Evolutionary conservation across 176 grass and related monocot species (phyloP), one percentile per base, ranked within the genome.

Genomic region (Tillandsia fasciculata): DNA sequence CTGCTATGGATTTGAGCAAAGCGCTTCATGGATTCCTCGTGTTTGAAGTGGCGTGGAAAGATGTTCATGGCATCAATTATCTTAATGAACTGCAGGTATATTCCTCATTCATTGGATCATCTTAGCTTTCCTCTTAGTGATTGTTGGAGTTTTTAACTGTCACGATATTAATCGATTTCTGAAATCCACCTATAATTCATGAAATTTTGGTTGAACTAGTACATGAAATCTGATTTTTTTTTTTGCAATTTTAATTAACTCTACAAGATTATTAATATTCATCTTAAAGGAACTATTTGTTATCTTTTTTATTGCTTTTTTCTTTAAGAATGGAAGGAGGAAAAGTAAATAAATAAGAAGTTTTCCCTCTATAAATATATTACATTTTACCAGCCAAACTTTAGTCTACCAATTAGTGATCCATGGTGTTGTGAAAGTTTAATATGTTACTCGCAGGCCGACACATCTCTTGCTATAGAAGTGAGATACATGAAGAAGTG

Each of bases 41-140:
- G 58, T 96, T 96, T 76, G 86, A 96, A 77, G 81, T 96, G 70
- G 72, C 84, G 22, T 96, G 88, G 88, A 75, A 74, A 28, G 81
- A 92, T 72, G 92, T 96, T 69, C 88, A 88, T 22, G 88, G 88
- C 59, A 96, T 96, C 72, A 96, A 96, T 77, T 96, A 96, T 80
- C 77, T 81, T 10, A 96, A 96, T 52, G 88, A 89, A 74, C 88
- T 96, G 53, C 92, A 86, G 83, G 83, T 86, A 70, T 48, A 12
- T 20, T 50, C 9, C 27, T 14, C 50, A 24, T 11, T 65, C 20
- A 17, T 48, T 56, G n/a, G 22, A n/a, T 70, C 51, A 56, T 26
- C 10, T n/a, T 49, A 42, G 0, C 12, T 49, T n/a, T 53, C 17
- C 26, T 10, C 13, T 65, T 66, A 12, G 11, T 66, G 6, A 53